A percentile compares a stretch with the other conserved stretches of the same genome.
Conservation (phyloP, 2,329 filamentous ascomycete species). For the Penicillium sp. region DNA sequence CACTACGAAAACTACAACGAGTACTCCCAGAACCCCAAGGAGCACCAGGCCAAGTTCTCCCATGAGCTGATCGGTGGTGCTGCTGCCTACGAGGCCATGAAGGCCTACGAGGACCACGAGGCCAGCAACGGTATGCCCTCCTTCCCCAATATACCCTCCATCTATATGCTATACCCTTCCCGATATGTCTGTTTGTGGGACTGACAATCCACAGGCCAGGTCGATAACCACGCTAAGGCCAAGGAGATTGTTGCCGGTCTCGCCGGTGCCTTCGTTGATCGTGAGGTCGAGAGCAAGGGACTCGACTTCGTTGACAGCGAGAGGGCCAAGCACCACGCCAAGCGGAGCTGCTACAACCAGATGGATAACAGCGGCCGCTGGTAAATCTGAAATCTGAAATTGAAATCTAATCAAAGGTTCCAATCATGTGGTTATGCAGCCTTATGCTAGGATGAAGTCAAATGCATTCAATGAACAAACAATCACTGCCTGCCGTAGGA, state of each 20-base stretch:
- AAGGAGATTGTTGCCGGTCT: slow-evolving; percentile 77
- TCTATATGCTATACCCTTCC: background rate
- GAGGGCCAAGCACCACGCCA: slow-evolving; percentile 63
- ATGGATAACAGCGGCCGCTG: slow-evolving; percentile 16
- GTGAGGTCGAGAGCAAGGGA: slow-evolving; percentile 70
- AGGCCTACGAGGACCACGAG: slow-evolving; percentile 76
- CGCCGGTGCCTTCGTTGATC: slow-evolving; percentile 78
- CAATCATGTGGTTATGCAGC: too few species aligned
- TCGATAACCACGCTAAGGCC: slow-evolving; percentile 71
- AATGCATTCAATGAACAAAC: too few species aligned
- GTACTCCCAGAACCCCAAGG: slow-evolving; percentile 40
- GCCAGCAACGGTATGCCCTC: slow-evolving; percentile 64
- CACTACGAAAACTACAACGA: slow-evolving; percentile 58
- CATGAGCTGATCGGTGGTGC: slow-evolving; percentile 79
- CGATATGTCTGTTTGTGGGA: too few species aligned
- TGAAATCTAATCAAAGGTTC: too few species aligned
- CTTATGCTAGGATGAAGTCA: too few species aligned
- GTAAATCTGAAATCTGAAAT: slow-evolving; percentile 1
- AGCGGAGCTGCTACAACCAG: slow-evolving; percentile 8
- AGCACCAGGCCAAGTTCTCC: slow-evolving; percentile 65
- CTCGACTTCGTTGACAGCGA: slow-evolving; percentile 63
- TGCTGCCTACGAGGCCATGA: slow-evolving; percentile 78
- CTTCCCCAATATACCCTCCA: too few species aligned
- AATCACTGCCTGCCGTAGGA: too few species aligned
- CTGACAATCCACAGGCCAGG: slow-evolving; percentile 59